Evolutionary conservation across 306 rosid genomes (phyloP), one percentile per base, ranked within the genome.

Genomic region (Aeschynomene evenia): DNA sequence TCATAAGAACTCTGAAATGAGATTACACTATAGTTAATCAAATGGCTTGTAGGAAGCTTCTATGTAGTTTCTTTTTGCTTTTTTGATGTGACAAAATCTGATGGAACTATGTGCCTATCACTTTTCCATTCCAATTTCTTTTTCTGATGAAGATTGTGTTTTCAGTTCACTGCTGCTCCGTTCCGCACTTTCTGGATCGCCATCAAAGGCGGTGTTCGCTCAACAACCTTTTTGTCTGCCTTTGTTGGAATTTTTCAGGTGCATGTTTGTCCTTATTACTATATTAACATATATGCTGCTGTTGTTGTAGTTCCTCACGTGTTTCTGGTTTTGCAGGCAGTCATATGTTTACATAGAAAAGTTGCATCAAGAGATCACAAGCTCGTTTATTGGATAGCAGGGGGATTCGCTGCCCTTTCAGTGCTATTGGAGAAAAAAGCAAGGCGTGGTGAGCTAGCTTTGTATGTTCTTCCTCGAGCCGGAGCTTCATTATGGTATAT

Each of bases 231-330:
- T 76, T 91, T 94, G 81, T 90, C 98, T 69, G 97, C 96, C 50
- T 94, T 88, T 66, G 98, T 94, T 36, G 95, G 98, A 56, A 87
- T 90, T 73, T 94, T 90, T 81, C 98, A 90, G 96, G 97, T 94
- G 31, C 18, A 28, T 48, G 40, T 42, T 77, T 72, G 26, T 64
- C 51, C 5, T 61, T 76, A 10, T 55, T 45, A 14, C 19, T 45
- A 14, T 45, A 14, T 34, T n/a, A n/a, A 14, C 4, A n/a, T 3
- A 14, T 49, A 6, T 14, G 19, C 24, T 45, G 15, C 23, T 39
- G 6, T 45, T 45, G 5, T 28, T 28, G 5, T 28, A 28, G 62
- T 57, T 72, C 77, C 65, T 39, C 59, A 72, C 40, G 59, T 62
- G 73, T 73, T 60, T 63, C 61, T 60, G 77, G 50, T 63, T 74